A percentile compares a stretch with the other conserved stretches of the same genome.
phyloP scores from a whole-genome alignment of 768 basidiomycete species.

The Ephemerocybe angulata region DNA sequence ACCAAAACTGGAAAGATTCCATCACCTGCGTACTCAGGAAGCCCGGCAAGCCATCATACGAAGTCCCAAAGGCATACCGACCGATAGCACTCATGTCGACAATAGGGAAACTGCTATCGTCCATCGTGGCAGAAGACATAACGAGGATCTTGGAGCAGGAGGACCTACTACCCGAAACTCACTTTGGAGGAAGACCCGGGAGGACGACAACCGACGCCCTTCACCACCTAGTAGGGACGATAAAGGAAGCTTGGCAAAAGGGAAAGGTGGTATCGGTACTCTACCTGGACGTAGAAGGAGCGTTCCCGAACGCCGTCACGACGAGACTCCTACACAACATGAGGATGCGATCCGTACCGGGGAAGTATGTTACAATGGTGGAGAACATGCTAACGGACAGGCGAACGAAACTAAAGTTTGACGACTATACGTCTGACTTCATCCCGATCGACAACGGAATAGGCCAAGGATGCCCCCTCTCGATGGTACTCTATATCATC shows the following conservation, averaged over 20 bases:
- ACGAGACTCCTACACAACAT: conserved; percentile 29
- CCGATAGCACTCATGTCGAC: conserved; percentile 36
- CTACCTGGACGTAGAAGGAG: conserved; percentile 38
- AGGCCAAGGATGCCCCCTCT: conserved; percentile 24
- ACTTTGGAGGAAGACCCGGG: conserved; percentile 36
- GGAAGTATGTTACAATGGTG: conserved; percentile 15
- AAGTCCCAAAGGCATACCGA: conserved; percentile 26
- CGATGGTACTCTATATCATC: conserved; percentile 23
- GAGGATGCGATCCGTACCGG: conserved; percentile 20
- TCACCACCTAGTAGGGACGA: conserved; percentile 25
- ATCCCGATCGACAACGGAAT: conserved; percentile 21
- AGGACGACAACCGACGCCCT: conserved; percentile 32
- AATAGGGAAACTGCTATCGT: conserved; percentile 24
- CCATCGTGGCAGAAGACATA: conserved; percentile 21
- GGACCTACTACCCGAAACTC: conserved; percentile 25
- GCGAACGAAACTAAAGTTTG: conserved; percentile 17
- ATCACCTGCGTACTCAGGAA: conserved; percentile 29
- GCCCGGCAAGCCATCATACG: conserved; percentile 31
- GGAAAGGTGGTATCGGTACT: conserved; percentile 29
- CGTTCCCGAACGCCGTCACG: conserved; percentile 34
- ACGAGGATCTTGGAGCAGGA: conserved; percentile 21
- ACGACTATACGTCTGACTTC: conserved; percentile 21
- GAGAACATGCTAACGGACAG: conserved; percentile 8
- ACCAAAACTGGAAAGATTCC: conserved; percentile 16
- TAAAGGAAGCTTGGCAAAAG: conserved; percentile 34